Base-by-base conservation (phyloP, 805 yeast genomes). In the Yarrowia bubula region DNA sequence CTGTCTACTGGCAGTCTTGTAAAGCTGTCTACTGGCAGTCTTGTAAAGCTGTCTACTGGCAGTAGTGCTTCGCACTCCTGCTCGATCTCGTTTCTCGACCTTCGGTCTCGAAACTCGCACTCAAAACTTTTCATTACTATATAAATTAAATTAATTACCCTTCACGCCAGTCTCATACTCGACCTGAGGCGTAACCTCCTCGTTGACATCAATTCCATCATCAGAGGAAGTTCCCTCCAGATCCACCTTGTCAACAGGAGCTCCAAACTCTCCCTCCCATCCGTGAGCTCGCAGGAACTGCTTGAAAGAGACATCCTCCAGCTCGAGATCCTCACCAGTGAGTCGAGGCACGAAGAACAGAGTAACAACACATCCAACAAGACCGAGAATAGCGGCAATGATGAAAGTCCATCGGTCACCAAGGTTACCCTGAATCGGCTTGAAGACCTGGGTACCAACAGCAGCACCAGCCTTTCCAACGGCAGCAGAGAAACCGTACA, bases 401-500 rank as follows among this genome's bases (percentile, higher is more conserved):
- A 89, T 88, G 71, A 89, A 89, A 6, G 93, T 88, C 90, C 90
- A 89, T 67, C 77, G 77, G 70, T 83, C 78, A 39, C 95, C 95
- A 68, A 86, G 77, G 71, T 87, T 75, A 44, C 71, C 75, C 75
- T 86, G 84, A 69, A 89, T 87, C 15, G 90, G 88, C 9, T 86
- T 83, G 76, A 89, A 89, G 15, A 82, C 82, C 73, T 86, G 83
- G 28, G 92, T 87, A 33, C 95, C 95, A 18, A 87, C 85, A 22
- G 87, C 92, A n/a, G 93, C 95, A 65, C 95, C 96, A 31, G 87
- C 88, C 74, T 89, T 89, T 66, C 95, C 95, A 55, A 87, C 78
- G 3, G 92, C 95, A 42, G 95, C 95, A 53, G 88, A 81, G 22
- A 89, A 69, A 42, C 93, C 93, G 70, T 89, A 89, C 58, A 83